Evolutionary conservation across 1,139 yeast species (phyloP).

Genomic region (Magnusiomyces magnusii): DNA sequence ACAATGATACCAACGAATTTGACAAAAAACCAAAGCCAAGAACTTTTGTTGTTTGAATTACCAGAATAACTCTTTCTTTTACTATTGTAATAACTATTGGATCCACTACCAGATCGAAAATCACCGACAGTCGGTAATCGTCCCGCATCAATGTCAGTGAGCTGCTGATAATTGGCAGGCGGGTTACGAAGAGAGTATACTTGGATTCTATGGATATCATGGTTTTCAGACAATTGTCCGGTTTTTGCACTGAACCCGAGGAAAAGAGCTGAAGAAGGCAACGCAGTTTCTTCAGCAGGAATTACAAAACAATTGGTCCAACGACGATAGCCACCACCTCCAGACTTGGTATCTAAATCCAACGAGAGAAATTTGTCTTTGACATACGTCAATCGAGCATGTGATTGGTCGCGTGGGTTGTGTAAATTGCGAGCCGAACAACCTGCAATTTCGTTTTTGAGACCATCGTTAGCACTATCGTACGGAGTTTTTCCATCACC

Average conservation of each 20-base stretch:
- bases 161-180: conserved; percentile 29
- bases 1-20: conserved; percentile 32
- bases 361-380: conserved; percentile 59
- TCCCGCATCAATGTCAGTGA: conserved; percentile 33
- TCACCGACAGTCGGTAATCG: conserved; percentile 12
- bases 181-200: conserved; percentile 28
- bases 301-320: conserved; percentile 69
- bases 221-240: conserved; percentile 59
- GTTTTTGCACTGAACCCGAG: conserved; percentile 80
- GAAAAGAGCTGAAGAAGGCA: conserved; percentile 28
- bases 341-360: conserved; percentile 49
- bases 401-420: conserved; percentile 41
- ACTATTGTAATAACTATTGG: neutral
- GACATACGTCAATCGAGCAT: conserved; percentile 55
- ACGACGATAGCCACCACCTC: conserved; percentile 37
- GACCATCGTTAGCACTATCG: conserved; percentile 62
- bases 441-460: conserved; percentile 62
- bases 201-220: conserved; percentile 32
- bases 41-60: conserved; percentile 37
- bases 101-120: neutral
- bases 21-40: conserved; percentile 25
- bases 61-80: conserved; percentile 33
- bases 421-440: conserved; percentile 54
- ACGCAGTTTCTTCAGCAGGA: conserved; percentile 40
- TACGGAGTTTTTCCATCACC: conserved; percentile 58